These are phyloP conservation scores for Aspergillus sparsus DNA, from an alignment of 495 filamentous ascomycete genomes.

Conservation along the genomic window DNA sequence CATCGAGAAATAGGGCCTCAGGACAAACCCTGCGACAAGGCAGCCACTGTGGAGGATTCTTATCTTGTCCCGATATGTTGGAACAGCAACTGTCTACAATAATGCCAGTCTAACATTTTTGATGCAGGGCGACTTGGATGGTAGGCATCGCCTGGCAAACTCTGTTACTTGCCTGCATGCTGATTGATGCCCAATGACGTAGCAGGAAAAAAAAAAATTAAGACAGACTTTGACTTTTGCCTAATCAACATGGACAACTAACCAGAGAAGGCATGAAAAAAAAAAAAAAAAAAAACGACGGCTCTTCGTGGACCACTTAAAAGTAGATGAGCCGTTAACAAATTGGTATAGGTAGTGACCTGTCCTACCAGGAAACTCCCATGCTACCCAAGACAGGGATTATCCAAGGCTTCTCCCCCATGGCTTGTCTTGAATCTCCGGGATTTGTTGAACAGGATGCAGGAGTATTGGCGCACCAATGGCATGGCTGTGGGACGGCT, in stretches of 20 bases:
- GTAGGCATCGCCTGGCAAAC: slow-evolving; percentile 16
- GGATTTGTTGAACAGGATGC: slow-evolving; percentile 13
- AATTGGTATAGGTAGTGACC: neutral
- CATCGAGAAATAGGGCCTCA: neutral
- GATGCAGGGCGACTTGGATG: slow-evolving; percentile 5
- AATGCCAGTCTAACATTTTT: slow-evolving; percentile 4
- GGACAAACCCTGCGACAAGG: neutral
- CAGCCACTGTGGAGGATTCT: neutral
- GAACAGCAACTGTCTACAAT: neutral
- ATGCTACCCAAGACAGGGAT: slow-evolving; percentile 10
- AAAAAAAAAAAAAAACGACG: too few species aligned
- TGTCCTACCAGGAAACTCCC: slow-evolving; percentile 11
- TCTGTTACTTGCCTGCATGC: slow-evolving; percentile 15
- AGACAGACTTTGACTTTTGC: slow-evolving; percentile 4
- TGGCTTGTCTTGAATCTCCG: neutral
- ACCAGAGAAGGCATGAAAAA: neutral
- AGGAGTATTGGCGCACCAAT: slow-evolving; percentile 11
- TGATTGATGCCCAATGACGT: slow-evolving; percentile 31
- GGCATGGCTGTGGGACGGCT: neutral
- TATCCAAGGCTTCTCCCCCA: neutral
- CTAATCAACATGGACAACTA: slow-evolving; percentile 6
- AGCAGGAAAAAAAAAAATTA: slow-evolving; percentile 21
- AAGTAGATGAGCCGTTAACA: slow-evolving; percentile 1
- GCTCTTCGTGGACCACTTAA: slow-evolving; percentile 19
- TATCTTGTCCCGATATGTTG: neutral